Conservation (phyloP, 2,329 filamentous ascomycete genomes). For the Fusarium sp. region DNA sequence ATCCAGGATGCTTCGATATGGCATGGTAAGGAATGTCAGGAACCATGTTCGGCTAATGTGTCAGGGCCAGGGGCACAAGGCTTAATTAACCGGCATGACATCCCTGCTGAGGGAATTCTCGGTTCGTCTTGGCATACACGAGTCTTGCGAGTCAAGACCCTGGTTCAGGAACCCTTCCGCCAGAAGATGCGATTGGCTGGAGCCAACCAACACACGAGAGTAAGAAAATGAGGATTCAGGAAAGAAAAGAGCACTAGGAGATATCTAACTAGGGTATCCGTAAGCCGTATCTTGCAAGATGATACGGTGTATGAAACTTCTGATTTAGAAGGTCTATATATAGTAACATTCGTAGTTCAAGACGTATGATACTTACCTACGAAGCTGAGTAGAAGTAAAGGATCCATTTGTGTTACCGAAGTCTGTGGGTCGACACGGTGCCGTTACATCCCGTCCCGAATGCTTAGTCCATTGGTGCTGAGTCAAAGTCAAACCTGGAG, state of each 20-base stretch:
- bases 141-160: background rate
- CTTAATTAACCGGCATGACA: background rate
- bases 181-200: background rate
- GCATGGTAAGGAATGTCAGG: background rate
- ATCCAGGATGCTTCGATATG: background rate
- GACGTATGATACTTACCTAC: too few relatives aligned
- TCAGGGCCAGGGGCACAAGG: background rate
- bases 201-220: background rate
- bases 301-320: background rate
- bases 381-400: too few relatives aligned
- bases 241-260: background rate
- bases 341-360: background rate
- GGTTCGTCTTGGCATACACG: background rate
- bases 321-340: background rate
- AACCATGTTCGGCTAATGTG: background rate
- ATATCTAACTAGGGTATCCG: background rate
- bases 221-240: background rate
- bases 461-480: too few relatives aligned
- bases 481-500: background rate
- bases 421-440: too few relatives aligned
- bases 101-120: background rate
- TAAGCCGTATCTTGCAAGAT: too few relatives aligned
- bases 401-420: too few relatives aligned
- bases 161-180: background rate
- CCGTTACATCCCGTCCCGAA: too few relatives aligned